Percentiles rank a stretch among this genome's conserved stretches.
phyloP scores from a whole-genome alignment of 2,329 filamentous ascomycete genomes.

The Ascomycota sp. region DNA sequence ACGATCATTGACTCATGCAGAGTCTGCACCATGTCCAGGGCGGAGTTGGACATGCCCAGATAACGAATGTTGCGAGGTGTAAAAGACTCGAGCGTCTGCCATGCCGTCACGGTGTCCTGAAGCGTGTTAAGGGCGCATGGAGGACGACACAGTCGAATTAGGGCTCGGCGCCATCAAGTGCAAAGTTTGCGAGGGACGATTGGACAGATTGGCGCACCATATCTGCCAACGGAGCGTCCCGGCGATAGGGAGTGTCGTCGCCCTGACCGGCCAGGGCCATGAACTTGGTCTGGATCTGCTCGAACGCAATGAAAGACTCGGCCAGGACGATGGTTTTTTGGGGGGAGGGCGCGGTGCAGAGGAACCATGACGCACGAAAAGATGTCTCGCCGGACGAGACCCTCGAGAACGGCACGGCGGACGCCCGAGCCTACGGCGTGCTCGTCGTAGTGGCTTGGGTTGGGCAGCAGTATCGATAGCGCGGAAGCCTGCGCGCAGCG shows the following conservation, averaged over 20 bases:
- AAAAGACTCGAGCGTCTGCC: slow-evolving; percentile 44
- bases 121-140: slow-evolving; percentile 32
- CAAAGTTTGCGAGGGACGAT: slow-evolving; percentile 45
- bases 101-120: slow-evolving; percentile 38
- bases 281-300: slow-evolving; percentile 66
- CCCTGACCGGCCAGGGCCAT: slow-evolving; percentile 45
- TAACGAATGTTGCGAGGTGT: slow-evolving; percentile 42
- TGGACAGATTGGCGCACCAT: slow-evolving; percentile 48
- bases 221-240: slow-evolving; percentile 32
- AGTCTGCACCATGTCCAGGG: slow-evolving; percentile 30
- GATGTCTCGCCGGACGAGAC: slow-evolving; percentile 30
- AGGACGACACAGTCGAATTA: slow-evolving; percentile 59
- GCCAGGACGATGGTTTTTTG: not conserved
- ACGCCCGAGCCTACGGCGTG: slow-evolving; percentile 48
- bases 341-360: not conserved
- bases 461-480: slow-evolving; percentile 63
- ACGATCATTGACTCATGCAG: slow-evolving; percentile 24
- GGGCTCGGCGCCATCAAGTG: slow-evolving; percentile 14
- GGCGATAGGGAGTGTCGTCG: slow-evolving; percentile 38
- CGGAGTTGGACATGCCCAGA: slow-evolving; percentile 59
- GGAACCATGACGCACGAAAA: slow-evolving; percentile 39
- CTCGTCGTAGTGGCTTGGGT: slow-evolving; percentile 60
- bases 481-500: slow-evolving; percentile 48
- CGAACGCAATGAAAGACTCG: not conserved
- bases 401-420: slow-evolving; percentile 35